phyloP scores from a whole-genome alignment of 2,329 filamentous ascomycete genomes.

The Ilyonectria destructans region DNA sequence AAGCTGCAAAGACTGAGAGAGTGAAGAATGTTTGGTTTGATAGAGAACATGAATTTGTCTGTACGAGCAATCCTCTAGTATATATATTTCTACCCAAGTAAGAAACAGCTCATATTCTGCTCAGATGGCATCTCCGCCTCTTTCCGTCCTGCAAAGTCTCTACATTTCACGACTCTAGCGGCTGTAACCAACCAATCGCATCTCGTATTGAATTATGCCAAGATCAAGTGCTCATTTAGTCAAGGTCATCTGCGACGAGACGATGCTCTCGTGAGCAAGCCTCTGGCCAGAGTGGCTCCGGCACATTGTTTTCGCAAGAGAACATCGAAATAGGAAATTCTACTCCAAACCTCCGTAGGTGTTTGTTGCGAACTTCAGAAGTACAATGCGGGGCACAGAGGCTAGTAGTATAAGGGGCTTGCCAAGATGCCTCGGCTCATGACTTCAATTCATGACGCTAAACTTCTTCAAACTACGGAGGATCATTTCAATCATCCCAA shows the following conservation, averaged over 20 bases:
- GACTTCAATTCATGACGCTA: neutral
- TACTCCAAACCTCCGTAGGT: neutral
- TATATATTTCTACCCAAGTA: neutral
- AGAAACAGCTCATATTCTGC: neutral
- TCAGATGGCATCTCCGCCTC: neutral
- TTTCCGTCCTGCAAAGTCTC: neutral
- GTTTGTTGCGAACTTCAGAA: neutral
- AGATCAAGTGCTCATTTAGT: neutral
- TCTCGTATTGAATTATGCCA: neutral
- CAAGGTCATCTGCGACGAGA: neutral
- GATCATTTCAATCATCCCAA: neutral
- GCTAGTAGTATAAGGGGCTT: neutral
- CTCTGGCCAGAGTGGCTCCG: neutral
- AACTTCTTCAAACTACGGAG: neutral
- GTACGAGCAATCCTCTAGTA: neutral
- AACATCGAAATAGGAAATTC: conserved; percentile 1
- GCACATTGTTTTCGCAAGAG: neutral
- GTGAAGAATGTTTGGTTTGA: neutral
- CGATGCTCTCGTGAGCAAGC: neutral
- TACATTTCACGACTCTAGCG: neutral
- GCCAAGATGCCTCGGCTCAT: neutral
- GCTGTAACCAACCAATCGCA: neutral
- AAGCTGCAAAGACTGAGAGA: neutral
- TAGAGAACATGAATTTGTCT: neutral
- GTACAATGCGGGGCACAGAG: neutral